These are phyloP conservation scores for Lecanicillium sp. DNA, from an alignment of 2,329 filamentous ascomycete species.

Conservation along the genomic window DNA sequence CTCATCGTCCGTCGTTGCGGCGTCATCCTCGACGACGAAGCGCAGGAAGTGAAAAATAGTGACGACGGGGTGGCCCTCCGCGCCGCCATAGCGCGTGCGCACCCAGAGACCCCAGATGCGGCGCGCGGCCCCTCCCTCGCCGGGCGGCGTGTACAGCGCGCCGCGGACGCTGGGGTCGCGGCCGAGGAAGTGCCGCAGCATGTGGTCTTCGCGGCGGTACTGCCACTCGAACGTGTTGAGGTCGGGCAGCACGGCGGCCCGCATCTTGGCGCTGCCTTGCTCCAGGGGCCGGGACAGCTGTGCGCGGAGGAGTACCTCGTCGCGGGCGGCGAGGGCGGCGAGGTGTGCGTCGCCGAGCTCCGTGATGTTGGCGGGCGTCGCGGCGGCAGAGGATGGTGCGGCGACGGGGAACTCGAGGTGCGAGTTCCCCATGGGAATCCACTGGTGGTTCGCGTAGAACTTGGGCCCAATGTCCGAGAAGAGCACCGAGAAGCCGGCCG, in stretches of 20 bases:
- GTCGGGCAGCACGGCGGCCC: constrained; percentile 29
- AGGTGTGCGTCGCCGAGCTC: constrained; percentile 55
- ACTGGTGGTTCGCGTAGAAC: constrained; percentile 74
- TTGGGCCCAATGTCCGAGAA: constrained; percentile 81
- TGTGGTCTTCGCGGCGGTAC: constrained; percentile 73
- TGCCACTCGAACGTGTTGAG: constrained; percentile 45
- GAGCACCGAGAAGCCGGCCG: constrained; percentile 63
- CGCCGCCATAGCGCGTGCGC: constrained; percentile 55
- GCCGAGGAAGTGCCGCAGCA: constrained; percentile 57
- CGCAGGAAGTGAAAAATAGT: constrained; percentile 67
- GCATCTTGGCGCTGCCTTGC: constrained; percentile 21
- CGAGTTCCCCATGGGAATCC: constrained; percentile 66
- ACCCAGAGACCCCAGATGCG: constrained; percentile 73
- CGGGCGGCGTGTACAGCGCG: constrained; percentile 53
- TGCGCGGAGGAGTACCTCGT: constrained; percentile 56
- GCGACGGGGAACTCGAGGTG: constrained; percentile 57
- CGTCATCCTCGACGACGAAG: constrained; percentile 57
- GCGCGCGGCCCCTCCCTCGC: constrained; percentile 34
- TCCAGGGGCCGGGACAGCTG: constrained; percentile 36
- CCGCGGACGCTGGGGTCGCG: constrained; percentile 58
- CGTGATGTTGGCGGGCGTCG: constrained; percentile 26
- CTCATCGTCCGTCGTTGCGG: constrained; percentile 31
- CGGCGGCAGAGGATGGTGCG: constrained; percentile 24
- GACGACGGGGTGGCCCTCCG: constrained; percentile 41
- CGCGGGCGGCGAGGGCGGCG: constrained; percentile 52